Base-by-base conservation (phyloP, 108 stramenopile genomes). In the Skeletonema tropicum region DNA sequence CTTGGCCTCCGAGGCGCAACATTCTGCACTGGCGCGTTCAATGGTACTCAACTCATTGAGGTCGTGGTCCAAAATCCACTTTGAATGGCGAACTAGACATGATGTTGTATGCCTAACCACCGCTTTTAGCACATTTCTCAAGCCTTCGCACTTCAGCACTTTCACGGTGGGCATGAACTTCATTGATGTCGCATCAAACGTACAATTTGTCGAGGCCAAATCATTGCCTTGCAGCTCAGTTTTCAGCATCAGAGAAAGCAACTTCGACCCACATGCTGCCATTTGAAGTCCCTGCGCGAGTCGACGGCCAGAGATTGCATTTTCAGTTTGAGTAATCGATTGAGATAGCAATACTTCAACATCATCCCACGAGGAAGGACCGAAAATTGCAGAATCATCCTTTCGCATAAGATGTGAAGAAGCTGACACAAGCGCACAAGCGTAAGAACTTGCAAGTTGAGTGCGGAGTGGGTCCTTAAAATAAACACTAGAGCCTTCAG, bases 401-500 rank as follows among this genome's bases (percentile, higher is more conserved):
- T 66, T 68, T 13, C 76, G 66, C n/a, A 68, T 46, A n/a, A 83
- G 72, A 23, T 76, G 71, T 1, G 64, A 52, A 17, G 76, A 61
- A 1, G 73, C 58, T 7, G 36, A 12, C 60, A 83, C 19, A 15
- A 78, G 77, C 12, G 36, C 36, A 67, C 57, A 79, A 7, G 78
- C 73, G 62, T 74, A 83, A 39, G 77, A 66, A 21, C 60, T 65
- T 42, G 82, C 77, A 55, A 83, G 61, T 48, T 83, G 76, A 30
- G 73, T 83, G 30, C 77, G 52, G 29, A 67, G 71, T n/a, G 77
- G 82, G 35, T 83, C 82, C 55, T 79, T 78, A 55, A 83, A 83
- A 38, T 61, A 79, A 8, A 83, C 39, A 36, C 55, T 71, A 29
- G 58, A 67, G 46, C 82, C 82, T 23, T 83, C 82, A 15, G 72